These are phyloP conservation scores for Exophiala sp. DNA, from an alignment of 2,329 filamentous ascomycete genomes.

Conservation along the genomic window DNA sequence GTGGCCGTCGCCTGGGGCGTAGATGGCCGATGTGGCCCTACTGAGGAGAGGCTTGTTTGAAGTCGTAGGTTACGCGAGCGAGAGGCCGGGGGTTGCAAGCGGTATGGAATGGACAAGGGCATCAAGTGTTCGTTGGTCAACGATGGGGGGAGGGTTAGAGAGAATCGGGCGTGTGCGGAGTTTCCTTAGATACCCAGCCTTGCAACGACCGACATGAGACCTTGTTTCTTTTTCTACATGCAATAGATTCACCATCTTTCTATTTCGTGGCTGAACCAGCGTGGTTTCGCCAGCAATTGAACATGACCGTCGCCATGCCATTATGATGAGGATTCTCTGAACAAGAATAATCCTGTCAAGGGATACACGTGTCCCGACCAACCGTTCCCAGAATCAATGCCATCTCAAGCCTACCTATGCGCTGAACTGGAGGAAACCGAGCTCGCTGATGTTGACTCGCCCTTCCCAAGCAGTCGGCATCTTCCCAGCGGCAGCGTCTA, in stretches of 20 bases:
- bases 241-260: slow-evolving; percentile 4
- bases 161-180: neutral
- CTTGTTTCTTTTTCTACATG: slow-evolving; percentile 6
- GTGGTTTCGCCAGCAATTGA: too few relatives aligned
- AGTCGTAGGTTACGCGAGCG: neutral
- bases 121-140: neutral
- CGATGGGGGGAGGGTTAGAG: neutral
- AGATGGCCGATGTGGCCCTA: neutral
- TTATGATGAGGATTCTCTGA: too few relatives aligned
- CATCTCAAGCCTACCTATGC: too few relatives aligned
- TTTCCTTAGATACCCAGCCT: slow-evolving; percentile 1
- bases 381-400: too few relatives aligned
- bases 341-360: too few relatives aligned
- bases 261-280: too few relatives aligned
- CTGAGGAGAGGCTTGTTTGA: neutral
- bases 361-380: too few relatives aligned
- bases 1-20: slow-evolving; percentile 8
- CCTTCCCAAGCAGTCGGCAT: too few relatives aligned
- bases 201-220: slow-evolving; percentile 13
- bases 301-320: too few relatives aligned
- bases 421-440: too few relatives aligned
- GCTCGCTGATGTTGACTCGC: too few relatives aligned
- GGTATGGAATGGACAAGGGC: neutral
- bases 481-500: too few relatives aligned
- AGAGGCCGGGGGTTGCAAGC: neutral